phyloP scores from a whole-genome alignment of 345 rosid genomes.

The Salix suchowensis region DNA sequence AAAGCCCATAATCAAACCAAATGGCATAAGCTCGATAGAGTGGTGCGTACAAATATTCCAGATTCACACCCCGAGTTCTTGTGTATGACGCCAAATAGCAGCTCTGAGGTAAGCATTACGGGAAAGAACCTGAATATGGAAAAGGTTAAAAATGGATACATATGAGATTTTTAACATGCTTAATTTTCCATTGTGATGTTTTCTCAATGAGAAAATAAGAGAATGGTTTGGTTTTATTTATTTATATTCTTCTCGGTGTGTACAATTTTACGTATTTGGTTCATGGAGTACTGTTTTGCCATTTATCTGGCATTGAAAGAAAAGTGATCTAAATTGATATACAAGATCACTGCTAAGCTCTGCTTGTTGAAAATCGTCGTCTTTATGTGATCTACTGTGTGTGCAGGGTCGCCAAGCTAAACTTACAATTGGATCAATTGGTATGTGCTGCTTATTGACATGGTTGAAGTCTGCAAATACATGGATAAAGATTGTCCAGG shows the following conservation, averaged over 20 bases:
- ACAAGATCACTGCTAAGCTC: background rate
- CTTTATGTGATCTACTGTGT: slow-evolving; percentile 19
- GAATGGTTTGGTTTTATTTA: background rate
- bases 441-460: slow-evolving; percentile 41
- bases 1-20: slow-evolving; percentile 32
- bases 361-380: background rate
- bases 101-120: slow-evolving; percentile 38
- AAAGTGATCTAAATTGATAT: background rate
- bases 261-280: background rate
- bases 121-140: slow-evolving; percentile 10
- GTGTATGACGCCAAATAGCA: slow-evolving; percentile 19
- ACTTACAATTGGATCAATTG: slow-evolving; percentile 37
- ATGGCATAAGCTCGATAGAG: slow-evolving; percentile 14
- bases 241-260: background rate
- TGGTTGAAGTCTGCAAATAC: slow-evolving; percentile 25
- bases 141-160: background rate
- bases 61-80: slow-evolving; percentile 17
- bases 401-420: slow-evolving; percentile 48
- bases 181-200: background rate
- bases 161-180: background rate
- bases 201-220: background rate
- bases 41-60: slow-evolving; percentile 3
- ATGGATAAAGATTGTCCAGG: slow-evolving; percentile 34
- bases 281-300: background rate
- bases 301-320: background rate